phyloP scores from a whole-genome alignment of 2,329 filamentous ascomycete genomes.

The Fusarium cyanostomum region DNA sequence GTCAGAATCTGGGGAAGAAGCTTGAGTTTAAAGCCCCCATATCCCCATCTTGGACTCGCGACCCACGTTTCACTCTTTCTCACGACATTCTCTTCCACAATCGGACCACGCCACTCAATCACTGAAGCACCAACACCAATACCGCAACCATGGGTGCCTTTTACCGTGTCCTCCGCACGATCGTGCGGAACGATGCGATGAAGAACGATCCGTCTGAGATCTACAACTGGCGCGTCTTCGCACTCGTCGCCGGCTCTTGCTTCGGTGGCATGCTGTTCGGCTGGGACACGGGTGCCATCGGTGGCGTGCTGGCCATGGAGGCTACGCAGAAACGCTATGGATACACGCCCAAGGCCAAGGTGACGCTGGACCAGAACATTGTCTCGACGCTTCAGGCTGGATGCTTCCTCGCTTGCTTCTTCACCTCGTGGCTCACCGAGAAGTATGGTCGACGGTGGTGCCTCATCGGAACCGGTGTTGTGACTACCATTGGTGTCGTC shows the following conservation, averaged over 20 bases:
- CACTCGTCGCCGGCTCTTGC: slow-evolving; percentile 70
- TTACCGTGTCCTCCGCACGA: slow-evolving; percentile 59
- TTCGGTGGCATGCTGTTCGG: slow-evolving; percentile 70
- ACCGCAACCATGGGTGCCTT: slow-evolving; percentile 49
- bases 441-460: slow-evolving; percentile 63
- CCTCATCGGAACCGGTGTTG: slow-evolving; percentile 64
- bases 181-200: slow-evolving; percentile 78
- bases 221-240: slow-evolving; percentile 75
- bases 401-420: slow-evolving; percentile 71
- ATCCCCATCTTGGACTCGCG: slow-evolving; percentile 1
- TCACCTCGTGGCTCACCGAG: slow-evolving; percentile 64
- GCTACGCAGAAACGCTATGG: slow-evolving; percentile 61
- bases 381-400: slow-evolving; percentile 77
- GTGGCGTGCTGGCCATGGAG: slow-evolving; percentile 70
- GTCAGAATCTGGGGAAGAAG: slow-evolving; percentile 29
- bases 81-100: neutral
- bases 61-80: neutral
- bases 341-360: slow-evolving; percentile 48
- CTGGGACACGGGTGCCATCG: slow-evolving; percentile 71
- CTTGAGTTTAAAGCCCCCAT: slow-evolving; percentile 27
- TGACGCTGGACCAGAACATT: slow-evolving; percentile 70
- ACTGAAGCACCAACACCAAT: neutral
- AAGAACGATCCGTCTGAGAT: slow-evolving; percentile 72
- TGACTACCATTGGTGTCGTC: slow-evolving; percentile 69
- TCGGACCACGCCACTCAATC: slow-evolving; percentile 12